Conservation (phyloP, 805 yeast species). For the Hanseniaspora valbyensis region DNA sequence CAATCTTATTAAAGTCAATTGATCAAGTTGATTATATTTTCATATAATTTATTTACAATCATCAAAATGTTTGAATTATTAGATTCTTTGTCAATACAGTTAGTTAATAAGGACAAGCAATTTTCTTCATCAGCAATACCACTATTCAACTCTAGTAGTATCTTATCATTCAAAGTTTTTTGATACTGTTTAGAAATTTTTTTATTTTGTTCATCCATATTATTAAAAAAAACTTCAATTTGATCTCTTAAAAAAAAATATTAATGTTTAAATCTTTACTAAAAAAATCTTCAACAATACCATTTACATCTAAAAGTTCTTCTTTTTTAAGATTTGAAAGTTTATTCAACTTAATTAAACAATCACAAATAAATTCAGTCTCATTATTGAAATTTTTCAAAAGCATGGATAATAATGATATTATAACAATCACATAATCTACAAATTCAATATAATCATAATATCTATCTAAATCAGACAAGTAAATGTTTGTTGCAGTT, state of each 20-base stretch:
- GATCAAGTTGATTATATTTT: background rate
- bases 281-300: constrained; percentile 7
- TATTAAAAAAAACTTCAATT: constrained; percentile 2
- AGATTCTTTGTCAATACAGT: background rate
- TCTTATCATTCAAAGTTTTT: background rate
- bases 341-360: background rate
- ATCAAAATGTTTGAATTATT: background rate
- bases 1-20: background rate
- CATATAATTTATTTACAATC: background rate
- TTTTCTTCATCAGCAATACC: constrained; percentile 1
- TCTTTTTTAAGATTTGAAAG: background rate
- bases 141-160: background rate
- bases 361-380: background rate
- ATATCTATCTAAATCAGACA: constrained; percentile 13
- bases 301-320: background rate
- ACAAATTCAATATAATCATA: constrained; percentile 13
- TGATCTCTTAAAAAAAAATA: constrained; percentile 11
- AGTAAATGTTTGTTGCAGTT: constrained; percentile 17
- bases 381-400: background rate
- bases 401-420: background rate
- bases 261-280: constrained; percentile 1
- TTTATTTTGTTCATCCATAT: background rate
- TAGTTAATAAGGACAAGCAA: background rate
- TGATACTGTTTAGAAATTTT: background rate
- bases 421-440: background rate